Evolutionary conservation across 2,329 filamentous ascomycete species (phyloP).

Genomic region (Coniochaeta ligniaria): DNA sequence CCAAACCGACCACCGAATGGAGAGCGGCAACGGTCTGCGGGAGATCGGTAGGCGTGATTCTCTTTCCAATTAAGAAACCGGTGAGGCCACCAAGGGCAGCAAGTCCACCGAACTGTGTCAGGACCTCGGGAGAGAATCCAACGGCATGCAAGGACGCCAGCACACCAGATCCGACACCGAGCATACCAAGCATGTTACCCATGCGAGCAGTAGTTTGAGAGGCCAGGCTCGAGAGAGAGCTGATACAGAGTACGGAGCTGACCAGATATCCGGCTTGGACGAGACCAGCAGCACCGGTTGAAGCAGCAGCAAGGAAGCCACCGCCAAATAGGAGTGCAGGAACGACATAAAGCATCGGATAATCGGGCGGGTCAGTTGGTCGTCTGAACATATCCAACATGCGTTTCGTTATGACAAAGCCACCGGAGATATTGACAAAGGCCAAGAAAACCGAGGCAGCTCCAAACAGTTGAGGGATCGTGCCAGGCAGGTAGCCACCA

Average conservation of each 20-base stretch:
- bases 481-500: conserved; percentile 69
- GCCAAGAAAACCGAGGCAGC: conserved; percentile 75
- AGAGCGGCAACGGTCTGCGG: conserved; percentile 85
- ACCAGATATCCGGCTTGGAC: conserved; percentile 84
- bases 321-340: conserved; percentile 72
- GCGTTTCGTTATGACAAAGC: conserved; percentile 85
- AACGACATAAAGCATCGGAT: conserved; percentile 78
- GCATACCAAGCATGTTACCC: conserved; percentile 79
- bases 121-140: conserved; percentile 70
- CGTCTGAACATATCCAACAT: conserved; percentile 92
- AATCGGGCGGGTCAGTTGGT: conserved; percentile 81
- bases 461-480: conserved; percentile 71
- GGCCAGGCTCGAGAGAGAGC: conserved; percentile 73
- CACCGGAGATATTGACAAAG: conserved; percentile 82
- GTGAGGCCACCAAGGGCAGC: conserved; percentile 61
- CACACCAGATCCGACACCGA: conserved; percentile 78
- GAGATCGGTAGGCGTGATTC: conserved; percentile 81
- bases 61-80: conserved; percentile 71
- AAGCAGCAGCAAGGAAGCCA: conserved; percentile 72
- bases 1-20: conserved; percentile 84
- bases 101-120: conserved; percentile 73
- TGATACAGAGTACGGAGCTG: conserved; percentile 78
- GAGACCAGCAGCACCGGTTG: conserved; percentile 74
- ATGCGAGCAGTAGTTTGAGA: conserved; percentile 77
- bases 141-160: conserved; percentile 75